Evolutionary conservation across 2,329 filamentous ascomycete genomes (phyloP).

Genomic region (Penicillium digitatum): DNA sequence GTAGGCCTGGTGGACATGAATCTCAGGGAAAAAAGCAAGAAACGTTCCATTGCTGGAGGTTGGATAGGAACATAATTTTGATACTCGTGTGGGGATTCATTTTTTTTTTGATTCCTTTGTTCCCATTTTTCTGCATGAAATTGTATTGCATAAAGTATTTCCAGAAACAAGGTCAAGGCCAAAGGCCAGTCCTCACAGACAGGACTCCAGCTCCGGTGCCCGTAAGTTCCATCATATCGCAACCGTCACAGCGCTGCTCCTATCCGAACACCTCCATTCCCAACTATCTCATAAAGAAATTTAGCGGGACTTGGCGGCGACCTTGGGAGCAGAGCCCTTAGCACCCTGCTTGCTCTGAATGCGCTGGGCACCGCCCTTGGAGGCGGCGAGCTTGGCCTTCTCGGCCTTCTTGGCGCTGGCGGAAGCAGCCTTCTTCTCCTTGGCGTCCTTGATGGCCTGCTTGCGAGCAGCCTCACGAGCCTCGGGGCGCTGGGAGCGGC

Average conservation of each 20-base stretch:
- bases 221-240: constrained; percentile 29
- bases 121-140: constrained; percentile 27
- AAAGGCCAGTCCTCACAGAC: constrained; percentile 23
- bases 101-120: constrained; percentile 27
- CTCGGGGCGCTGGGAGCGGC: constrained; percentile 89
- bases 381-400: constrained; percentile 89
- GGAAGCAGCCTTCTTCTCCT: constrained; percentile 92
- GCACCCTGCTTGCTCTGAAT: constrained; percentile 96
- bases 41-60: not conserved
- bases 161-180: constrained; percentile 25
- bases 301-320: constrained; percentile 83
- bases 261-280: constrained; percentile 26
- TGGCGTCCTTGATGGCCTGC: constrained; percentile 91
- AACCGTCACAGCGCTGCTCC: constrained; percentile 25
- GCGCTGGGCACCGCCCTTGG: constrained; percentile 73
- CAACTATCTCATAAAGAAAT: constrained; percentile 27
- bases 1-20: constrained; percentile 1
- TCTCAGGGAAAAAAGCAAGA: not conserved
- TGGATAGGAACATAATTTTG: constrained; percentile 3
- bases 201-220: constrained; percentile 27
- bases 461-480: constrained; percentile 86
- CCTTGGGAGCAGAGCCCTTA: constrained; percentile 84
- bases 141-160: constrained; percentile 26
- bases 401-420: constrained; percentile 96
- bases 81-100: constrained; percentile 19